Conservation (phyloP, 371 early-diverging fungal species). For the Encephalitozoon romaleae region DNA sequence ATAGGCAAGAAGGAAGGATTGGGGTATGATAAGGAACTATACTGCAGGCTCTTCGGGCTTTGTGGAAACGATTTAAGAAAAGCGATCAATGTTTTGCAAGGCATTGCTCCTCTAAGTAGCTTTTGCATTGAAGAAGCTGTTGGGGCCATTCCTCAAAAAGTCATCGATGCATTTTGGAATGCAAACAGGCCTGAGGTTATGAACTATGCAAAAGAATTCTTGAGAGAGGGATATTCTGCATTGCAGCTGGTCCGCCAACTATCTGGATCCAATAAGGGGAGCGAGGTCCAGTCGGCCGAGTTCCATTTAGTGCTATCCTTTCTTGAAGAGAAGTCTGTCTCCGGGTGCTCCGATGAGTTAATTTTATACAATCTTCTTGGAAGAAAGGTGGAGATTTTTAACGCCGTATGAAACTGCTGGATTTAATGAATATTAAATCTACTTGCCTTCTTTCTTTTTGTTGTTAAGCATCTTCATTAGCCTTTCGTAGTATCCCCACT, state of each 20-base stretch:
- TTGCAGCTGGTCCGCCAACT: slow-evolving; percentile 48
- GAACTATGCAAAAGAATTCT: slow-evolving; percentile 30
- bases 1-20: slow-evolving; percentile 51
- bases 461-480: slow-evolving; percentile 32
- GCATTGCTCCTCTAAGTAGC: slow-evolving; percentile 28
- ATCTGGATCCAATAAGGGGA: slow-evolving; percentile 5
- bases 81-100: slow-evolving; percentile 57
- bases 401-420: background rate
- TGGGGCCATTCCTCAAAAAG: slow-evolving; percentile 44
- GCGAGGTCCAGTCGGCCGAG: slow-evolving; percentile 11
- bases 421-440: background rate
- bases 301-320: slow-evolving; percentile 15
- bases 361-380: slow-evolving; percentile 41
- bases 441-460: background rate
- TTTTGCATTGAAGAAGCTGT: slow-evolving; percentile 46
- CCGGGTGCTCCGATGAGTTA: slow-evolving; percentile 48
- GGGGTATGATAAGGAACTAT: slow-evolving; percentile 5
- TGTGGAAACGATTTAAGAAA: slow-evolving; percentile 56
- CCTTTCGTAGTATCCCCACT: slow-evolving; percentile 52
- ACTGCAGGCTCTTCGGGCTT: slow-evolving; percentile 35
- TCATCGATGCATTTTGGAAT: slow-evolving; percentile 35
- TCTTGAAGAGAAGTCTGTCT: slow-evolving; percentile 30
- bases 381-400: slow-evolving; percentile 26
- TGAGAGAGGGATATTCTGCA: slow-evolving; percentile 48
- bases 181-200: slow-evolving; percentile 16